Percentiles rank a stretch among this genome's conserved stretches.
Conservation (phyloP, 768 basidiomycete species). For the Rhodotorula kratochvilovae region DNA sequence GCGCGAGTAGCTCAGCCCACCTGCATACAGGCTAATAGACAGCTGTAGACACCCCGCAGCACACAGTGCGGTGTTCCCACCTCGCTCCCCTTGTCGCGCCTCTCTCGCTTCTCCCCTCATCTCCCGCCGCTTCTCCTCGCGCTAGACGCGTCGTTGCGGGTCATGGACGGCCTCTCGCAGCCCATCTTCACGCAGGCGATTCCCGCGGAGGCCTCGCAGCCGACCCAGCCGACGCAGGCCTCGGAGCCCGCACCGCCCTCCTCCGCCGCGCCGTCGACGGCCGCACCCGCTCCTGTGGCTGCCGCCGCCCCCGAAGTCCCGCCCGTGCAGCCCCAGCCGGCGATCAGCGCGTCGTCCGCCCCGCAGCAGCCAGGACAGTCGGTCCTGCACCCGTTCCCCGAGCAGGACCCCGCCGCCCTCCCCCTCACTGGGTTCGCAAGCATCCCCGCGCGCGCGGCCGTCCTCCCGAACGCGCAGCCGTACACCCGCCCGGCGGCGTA, state of each 20-base stretch:
- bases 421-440: conserved; percentile 28
- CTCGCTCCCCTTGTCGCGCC: background rate
- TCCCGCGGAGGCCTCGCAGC: background rate
- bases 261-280: too few species aligned
- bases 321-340: background rate
- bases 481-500: conserved; percentile 20
- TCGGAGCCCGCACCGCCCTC: background rate
- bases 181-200: conserved; percentile 6
- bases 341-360: background rate
- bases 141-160: background rate
- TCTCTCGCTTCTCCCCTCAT: background rate
- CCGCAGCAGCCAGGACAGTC: background rate
- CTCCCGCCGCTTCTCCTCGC: background rate
- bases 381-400: conserved; percentile 20
- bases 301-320: background rate
- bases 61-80: too few species aligned
- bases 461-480: conserved; percentile 16
- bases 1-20: too few species aligned
- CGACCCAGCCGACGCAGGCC: too few species aligned
- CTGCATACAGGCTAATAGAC: too few species aligned
- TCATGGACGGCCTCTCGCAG: conserved; percentile 8
- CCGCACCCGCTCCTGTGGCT: background rate
- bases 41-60: too few species aligned
- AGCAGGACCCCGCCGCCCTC: conserved; percentile 12
- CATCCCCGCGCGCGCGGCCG: conserved; percentile 21